Percentiles rank a stretch among this genome's conserved stretches.
phyloP scores from a whole-genome alignment of 164 flowering plant species.

The Santalum album region DNA sequence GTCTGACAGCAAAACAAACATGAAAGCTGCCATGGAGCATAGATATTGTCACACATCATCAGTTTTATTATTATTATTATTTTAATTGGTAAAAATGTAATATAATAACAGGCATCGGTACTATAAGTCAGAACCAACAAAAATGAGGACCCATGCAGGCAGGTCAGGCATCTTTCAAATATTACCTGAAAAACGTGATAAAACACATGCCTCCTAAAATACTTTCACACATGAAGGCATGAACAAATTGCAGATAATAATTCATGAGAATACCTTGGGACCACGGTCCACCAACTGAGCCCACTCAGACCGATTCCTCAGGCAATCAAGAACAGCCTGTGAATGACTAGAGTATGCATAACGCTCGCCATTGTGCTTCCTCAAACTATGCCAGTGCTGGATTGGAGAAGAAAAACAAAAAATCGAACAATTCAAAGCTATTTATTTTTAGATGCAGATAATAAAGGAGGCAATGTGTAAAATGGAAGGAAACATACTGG shows the following conservation, averaged over 20 bases:
- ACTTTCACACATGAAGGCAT: not conserved
- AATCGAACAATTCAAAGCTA: not conserved
- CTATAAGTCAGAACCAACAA: no score
- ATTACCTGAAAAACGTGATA: no score
- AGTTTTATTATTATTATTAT: no score
- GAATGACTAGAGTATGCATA: slow-evolving; percentile 95
- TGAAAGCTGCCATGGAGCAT: no score
- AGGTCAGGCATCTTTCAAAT: no score
- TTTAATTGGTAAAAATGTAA: no score
- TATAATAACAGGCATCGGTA: no score
- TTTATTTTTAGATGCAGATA: not conserved
- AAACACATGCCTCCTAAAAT: not conserved
- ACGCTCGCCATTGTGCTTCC: slow-evolving; percentile 94
- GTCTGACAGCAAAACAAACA: no score
- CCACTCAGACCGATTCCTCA: slow-evolving; percentile 91
- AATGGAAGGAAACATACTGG: slow-evolving; percentile 46
- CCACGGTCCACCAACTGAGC: slow-evolving; percentile 90
- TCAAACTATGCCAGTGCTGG: slow-evolving; percentile 87
- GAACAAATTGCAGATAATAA: not conserved
- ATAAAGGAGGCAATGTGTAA: slow-evolving; percentile 1
- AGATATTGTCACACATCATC: no score
- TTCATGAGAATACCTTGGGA: slow-evolving; percentile 60
- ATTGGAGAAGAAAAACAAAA: slow-evolving; percentile 2
- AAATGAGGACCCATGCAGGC: no score
- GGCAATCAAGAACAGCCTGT: slow-evolving; percentile 95